Evolutionary conservation across 352 stramenopile genomes (phyloP).

Genomic region (Globisporangium viniferum): DNA sequence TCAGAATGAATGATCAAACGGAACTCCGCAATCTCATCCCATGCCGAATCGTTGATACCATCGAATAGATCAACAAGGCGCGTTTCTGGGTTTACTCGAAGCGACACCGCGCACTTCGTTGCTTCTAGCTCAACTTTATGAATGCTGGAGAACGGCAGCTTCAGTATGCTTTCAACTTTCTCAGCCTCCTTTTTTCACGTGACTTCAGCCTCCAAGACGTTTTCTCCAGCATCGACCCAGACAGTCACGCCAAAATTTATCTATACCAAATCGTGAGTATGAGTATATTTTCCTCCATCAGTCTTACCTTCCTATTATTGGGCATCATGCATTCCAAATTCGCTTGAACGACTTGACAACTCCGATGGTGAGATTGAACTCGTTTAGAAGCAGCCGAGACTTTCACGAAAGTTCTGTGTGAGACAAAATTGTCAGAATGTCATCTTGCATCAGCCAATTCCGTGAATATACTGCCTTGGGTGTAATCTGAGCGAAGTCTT

Average conservation of each 20-base stretch:
- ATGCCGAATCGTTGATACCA: neutral
- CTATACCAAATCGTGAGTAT: conserved; percentile 7
- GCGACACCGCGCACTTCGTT: neutral
- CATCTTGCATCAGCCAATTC: neutral
- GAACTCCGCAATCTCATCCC: neutral
- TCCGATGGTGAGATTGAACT: conserved; percentile 27
- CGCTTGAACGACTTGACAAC: conserved; percentile 25
- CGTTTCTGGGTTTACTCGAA: neutral
- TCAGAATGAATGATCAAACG: neutral
- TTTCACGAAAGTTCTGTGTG: conserved; percentile 28
- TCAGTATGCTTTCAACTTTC: conserved; percentile 16
- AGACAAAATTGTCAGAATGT: neutral
- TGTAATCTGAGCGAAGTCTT: conserved; percentile 15
- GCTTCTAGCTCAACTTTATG: neutral
- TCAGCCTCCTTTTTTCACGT: neutral
- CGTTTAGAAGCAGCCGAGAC: conserved; percentile 26
- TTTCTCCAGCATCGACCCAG: conserved; percentile 33
- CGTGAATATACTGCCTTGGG: conserved; percentile 18
- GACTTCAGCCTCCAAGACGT: conserved; percentile 25
- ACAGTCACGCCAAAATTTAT: conserved; percentile 10
- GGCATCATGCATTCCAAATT: conserved; percentile 6
- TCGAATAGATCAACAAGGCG: conserved; percentile 1
- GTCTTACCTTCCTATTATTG: conserved; percentile 8
- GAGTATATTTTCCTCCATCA: neutral
- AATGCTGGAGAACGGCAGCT: conserved; percentile 23